A percentile compares a stretch with the other conserved stretches of the same genome.
phyloP scores from a whole-genome alignment of 768 basidiomycete genomes.

The Boletus reticuloceps region DNA sequence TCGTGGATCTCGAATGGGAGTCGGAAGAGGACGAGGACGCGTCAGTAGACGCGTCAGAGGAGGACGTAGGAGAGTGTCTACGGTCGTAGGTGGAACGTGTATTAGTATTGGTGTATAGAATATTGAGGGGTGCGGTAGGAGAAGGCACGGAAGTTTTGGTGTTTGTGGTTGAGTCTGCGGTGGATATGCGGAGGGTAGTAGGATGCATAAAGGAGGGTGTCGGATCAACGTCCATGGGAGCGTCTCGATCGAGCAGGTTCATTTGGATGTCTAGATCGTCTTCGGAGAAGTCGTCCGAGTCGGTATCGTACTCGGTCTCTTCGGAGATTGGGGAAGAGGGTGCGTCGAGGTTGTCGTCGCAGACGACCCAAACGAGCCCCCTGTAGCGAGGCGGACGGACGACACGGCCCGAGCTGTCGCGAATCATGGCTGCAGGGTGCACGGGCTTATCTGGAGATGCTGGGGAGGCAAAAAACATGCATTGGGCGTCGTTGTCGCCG shows the following conservation, averaged over 20 bases:
- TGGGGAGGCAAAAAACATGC: conserved; percentile 64
- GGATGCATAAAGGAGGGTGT: conserved; percentile 38
- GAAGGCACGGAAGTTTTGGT: conserved; percentile 5
- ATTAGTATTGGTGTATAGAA: conserved; percentile 2
- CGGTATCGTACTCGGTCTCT: conserved; percentile 30
- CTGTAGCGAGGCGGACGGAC: conserved; percentile 47
- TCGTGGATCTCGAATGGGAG: conserved; percentile 20
- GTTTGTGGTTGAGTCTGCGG: conserved; percentile 13
- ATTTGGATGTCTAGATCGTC: conserved; percentile 28
- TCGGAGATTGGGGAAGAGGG: conserved; percentile 17
- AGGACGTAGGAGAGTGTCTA: conserved; percentile 29
- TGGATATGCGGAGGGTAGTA: conserved; percentile 32
- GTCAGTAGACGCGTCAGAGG: conserved; percentile 23
- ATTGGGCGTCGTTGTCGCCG: conserved; percentile 75
- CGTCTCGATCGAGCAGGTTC: conserved; percentile 28
- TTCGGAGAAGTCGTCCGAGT: conserved; percentile 29
- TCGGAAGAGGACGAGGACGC: conserved; percentile 22
- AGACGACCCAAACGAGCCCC: conserved; percentile 83
- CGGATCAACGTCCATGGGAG: conserved; percentile 28
- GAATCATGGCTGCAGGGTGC: conserved; percentile 24
- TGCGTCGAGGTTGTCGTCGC: conserved; percentile 59
- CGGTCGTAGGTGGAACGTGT: conserved; percentile 22
- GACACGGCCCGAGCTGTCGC: conserved; percentile 24
- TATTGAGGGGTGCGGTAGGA: conserved; percentile 14
- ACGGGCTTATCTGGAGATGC: conserved; percentile 21